phyloP scores from a whole-genome alignment of 176 grass and related monocot species.

The Juncus effusus region DNA sequence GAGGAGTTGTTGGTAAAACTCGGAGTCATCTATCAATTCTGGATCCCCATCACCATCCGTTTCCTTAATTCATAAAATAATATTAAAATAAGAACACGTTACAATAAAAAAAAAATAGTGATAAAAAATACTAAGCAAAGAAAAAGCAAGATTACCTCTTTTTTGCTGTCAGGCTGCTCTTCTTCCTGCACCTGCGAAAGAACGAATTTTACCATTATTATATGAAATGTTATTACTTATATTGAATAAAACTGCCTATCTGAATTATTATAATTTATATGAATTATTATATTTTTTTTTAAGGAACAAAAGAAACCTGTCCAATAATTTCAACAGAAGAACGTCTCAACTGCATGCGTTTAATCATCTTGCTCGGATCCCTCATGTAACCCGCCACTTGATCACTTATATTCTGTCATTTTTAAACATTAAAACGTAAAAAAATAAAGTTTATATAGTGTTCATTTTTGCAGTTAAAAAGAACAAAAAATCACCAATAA shows the following conservation, averaged over 20 bases:
- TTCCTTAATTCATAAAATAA: slow-evolving; percentile 34
- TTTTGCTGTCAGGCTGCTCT: slow-evolving; percentile 17
- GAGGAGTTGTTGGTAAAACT: slow-evolving; percentile 94
- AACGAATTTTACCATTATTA: not conserved
- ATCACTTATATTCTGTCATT: slow-evolving; percentile 68
- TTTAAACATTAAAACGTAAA: slow-evolving; percentile 14
- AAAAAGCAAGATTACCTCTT: slow-evolving; percentile 48
- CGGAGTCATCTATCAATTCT: slow-evolving; percentile 78
- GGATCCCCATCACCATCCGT: slow-evolving; percentile 49
- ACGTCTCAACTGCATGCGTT: slow-evolving; percentile 64
- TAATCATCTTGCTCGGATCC: slow-evolving; percentile 90
- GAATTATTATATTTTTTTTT: not conserved
- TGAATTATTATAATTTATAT: too few species aligned
- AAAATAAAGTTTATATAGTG: not conserved
- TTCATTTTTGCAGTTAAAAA: slow-evolving; percentile 13
- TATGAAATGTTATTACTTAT: not conserved
- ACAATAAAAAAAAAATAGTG: not conserved
- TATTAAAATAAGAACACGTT: not conserved
- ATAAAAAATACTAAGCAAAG: slow-evolving; percentile 3
- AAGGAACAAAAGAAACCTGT: slow-evolving; percentile 47
- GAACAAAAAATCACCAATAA: slow-evolving; percentile 16
- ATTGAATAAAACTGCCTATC: not conserved
- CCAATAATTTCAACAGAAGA: slow-evolving; percentile 62
- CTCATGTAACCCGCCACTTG: slow-evolving; percentile 90
- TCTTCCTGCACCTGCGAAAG: slow-evolving; percentile 39